These are phyloP conservation scores for Xylaria intraflava DNA, from an alignment of 495 filamentous ascomycete species.

Conservation along the genomic window DNA sequence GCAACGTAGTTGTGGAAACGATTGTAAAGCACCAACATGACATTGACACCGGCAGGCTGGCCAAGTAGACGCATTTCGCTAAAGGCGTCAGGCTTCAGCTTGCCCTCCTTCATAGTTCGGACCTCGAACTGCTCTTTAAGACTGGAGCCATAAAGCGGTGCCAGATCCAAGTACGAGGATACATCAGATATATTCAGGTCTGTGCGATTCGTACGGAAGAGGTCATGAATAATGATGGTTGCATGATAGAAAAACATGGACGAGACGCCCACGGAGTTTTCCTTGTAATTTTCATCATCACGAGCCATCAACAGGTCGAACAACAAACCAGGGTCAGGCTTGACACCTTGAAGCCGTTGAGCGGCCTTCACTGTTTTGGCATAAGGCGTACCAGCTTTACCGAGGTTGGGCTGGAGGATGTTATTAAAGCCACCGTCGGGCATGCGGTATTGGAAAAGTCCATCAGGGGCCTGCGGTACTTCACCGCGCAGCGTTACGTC, in stretches of 20 bases:
- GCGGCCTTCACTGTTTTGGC: constrained; percentile 54
- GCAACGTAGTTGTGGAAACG: constrained; percentile 71
- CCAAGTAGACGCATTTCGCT: constrained; percentile 61
- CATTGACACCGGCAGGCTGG: constrained; percentile 70
- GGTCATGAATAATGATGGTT: constrained; percentile 75
- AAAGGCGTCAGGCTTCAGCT: constrained; percentile 73
- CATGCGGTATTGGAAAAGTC: constrained; percentile 48
- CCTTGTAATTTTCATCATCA: constrained; percentile 45
- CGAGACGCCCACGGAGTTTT: constrained; percentile 67
- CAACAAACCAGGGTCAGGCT: constrained; percentile 64
- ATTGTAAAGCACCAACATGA: constrained; percentile 59
- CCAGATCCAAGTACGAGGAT: constrained; percentile 73
- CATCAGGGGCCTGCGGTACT: constrained; percentile 26
- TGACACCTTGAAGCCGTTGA: constrained; percentile 46
- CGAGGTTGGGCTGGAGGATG: constrained; percentile 56
- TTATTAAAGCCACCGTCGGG: constrained; percentile 68
- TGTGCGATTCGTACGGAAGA: constrained; percentile 34
- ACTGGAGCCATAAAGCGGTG: constrained; percentile 74
- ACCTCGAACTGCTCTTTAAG: constrained; percentile 60
- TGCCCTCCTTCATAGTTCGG: constrained; percentile 66
- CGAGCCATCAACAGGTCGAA: constrained; percentile 70
- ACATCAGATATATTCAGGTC: constrained; percentile 40
- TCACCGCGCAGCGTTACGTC: constrained; percentile 33
- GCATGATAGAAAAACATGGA: constrained; percentile 81
- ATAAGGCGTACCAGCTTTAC: constrained; percentile 52